Evolutionary conservation across 495 filamentous ascomycete species (phyloP).

Genomic region (Tuber magnatum): DNA sequence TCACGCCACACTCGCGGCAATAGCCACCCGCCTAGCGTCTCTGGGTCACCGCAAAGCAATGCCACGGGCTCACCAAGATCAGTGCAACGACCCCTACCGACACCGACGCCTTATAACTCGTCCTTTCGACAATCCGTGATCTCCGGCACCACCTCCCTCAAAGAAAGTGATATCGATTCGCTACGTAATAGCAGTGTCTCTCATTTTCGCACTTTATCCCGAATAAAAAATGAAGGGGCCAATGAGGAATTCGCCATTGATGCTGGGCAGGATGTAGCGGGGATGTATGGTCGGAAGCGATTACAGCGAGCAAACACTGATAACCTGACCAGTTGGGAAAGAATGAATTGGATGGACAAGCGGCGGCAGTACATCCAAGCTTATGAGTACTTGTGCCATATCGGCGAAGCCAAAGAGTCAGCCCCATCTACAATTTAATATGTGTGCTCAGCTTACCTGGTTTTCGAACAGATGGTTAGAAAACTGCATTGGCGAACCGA

Average conservation of each 20-base stretch:
- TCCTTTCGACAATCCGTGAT: slow-evolving; percentile 36
- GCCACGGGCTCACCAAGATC: slow-evolving; percentile 24
- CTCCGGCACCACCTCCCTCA: slow-evolving; percentile 38
- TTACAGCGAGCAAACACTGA: slow-evolving; percentile 67
- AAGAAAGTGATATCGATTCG: slow-evolving; percentile 38
- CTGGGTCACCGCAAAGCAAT: slow-evolving; percentile 20
- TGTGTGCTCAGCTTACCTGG: slow-evolving; percentile 6
- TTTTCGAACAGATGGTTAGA: slow-evolving; percentile 68
- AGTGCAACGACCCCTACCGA: slow-evolving; percentile 22
- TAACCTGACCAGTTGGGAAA: slow-evolving; percentile 60
- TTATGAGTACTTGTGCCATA: slow-evolving; percentile 98
- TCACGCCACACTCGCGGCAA: slow-evolving; percentile 27
- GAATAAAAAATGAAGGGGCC: slow-evolving; percentile 66
- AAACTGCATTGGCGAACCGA: slow-evolving; percentile 77
- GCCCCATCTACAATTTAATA: slow-evolving; percentile 8
- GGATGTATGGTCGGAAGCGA: slow-evolving; percentile 72
- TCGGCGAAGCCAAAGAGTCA: slow-evolving; percentile 90
- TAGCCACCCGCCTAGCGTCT: slow-evolving; percentile 21
- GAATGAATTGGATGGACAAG: slow-evolving; percentile 97
- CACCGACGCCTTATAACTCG: slow-evolving; percentile 37
- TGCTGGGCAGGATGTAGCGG: slow-evolving; percentile 72
- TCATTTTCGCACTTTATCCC: slow-evolving; percentile 82
- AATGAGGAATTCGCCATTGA: slow-evolving; percentile 73
- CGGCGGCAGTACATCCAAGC: slow-evolving; percentile 93
- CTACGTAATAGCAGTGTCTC: slow-evolving; percentile 45